Evolutionary conservation across 768 basidiomycete species (phyloP).

Genomic region (Xanthoconium purpureum): DNA sequence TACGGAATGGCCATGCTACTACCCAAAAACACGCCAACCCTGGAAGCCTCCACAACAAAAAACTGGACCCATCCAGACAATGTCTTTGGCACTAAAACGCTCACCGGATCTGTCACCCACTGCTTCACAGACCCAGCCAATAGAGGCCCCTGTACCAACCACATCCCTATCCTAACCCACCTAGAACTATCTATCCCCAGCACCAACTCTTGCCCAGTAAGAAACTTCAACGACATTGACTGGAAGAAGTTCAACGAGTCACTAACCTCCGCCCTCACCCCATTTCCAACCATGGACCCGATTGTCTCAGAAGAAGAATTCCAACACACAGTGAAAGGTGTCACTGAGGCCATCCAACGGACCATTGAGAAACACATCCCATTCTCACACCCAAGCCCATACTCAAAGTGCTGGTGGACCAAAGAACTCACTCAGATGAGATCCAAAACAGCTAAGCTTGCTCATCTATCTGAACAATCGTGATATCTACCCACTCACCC

Average conservation of each 20-base stretch:
- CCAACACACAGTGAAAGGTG: not conserved
- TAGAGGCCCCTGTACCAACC: not conserved
- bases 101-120: accelerated
- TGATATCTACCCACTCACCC: not conserved
- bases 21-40: conserved; percentile 33
- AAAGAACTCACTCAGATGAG: not conserved
- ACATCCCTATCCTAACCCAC: conserved; percentile 2
- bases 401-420: not conserved
- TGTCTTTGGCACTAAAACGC: conserved; percentile 4
- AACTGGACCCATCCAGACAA: conserved; percentile 23
- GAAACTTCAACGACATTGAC: not conserved
- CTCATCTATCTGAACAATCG: not conserved
- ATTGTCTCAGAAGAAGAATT: not conserved
- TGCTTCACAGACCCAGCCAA: not conserved
- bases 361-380: not conserved
- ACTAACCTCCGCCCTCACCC: not conserved
- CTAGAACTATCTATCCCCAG: accelerated
- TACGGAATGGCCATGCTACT: conserved; percentile 37
- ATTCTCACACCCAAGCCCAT: not conserved
- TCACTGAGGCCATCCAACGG: not conserved
- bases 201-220: not conserved
- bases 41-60: conserved; percentile 26
- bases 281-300: not conserved
- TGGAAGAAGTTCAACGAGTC: not conserved
- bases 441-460: not conserved